A percentile compares a stretch with the other conserved stretches of the same genome.
Conservation (phyloP, 31 red algal genomes). For the Asparagopsis taxiformis region DNA sequence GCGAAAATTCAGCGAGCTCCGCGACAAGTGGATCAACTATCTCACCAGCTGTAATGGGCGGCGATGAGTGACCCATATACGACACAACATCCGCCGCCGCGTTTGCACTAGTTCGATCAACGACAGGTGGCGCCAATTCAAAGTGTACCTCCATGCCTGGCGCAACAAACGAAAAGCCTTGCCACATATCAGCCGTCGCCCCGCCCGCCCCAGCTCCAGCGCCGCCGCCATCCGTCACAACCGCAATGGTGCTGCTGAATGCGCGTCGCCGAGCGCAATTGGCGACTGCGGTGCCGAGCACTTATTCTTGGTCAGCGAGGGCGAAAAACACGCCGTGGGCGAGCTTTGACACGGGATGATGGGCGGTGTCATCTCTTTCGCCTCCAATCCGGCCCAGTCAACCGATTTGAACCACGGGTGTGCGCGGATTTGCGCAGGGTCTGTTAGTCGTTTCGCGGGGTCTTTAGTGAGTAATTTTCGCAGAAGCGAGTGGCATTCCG, state of each 20-base stretch:
- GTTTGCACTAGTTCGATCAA: neutral
- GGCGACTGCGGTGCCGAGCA: slow-evolving; percentile 58
- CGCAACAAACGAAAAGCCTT: slow-evolving; percentile 79
- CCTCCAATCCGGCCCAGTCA: slow-evolving; percentile 61
- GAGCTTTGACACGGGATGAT: slow-evolving; percentile 56
- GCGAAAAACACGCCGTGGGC: slow-evolving; percentile 70
- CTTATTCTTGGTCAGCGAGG: slow-evolving; percentile 35
- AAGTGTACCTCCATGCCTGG: slow-evolving; percentile 82
- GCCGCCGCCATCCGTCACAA: neutral
- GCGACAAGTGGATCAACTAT: slow-evolving; percentile 50
- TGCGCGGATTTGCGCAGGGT: slow-evolving; percentile 50
- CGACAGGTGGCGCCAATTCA: slow-evolving; percentile 40
- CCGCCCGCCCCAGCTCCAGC: neutral
- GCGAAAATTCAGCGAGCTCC: slow-evolving; percentile 55
- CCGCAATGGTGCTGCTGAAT: slow-evolving; percentile 6
- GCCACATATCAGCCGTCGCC: slow-evolving; percentile 45
- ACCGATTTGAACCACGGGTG: slow-evolving; percentile 76
- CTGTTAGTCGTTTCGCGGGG: slow-evolving; percentile 57
- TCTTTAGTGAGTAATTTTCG: slow-evolving; percentile 72
- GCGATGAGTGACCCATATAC: neutral
- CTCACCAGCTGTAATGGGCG: neutral
- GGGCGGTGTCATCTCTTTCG: slow-evolving; percentile 42
- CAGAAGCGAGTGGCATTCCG: slow-evolving; percentile 73
- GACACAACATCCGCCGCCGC: neutral
- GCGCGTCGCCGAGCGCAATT: slow-evolving; percentile 4